Conservation (phyloP, 176 grass and related monocot genomes). For the Carex cristatella region DNA sequence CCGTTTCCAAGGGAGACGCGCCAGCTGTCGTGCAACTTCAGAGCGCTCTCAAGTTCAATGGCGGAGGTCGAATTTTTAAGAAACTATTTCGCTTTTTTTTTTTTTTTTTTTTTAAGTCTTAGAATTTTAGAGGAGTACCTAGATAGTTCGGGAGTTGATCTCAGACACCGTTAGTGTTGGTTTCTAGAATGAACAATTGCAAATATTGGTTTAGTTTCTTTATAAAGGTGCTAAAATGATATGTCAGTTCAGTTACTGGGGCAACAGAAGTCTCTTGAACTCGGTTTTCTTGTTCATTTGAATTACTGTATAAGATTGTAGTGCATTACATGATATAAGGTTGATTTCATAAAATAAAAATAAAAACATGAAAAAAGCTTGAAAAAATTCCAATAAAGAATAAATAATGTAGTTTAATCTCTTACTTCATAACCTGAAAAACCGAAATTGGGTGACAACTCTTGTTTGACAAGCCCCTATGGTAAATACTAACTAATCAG, state of each 20-base stretch:
- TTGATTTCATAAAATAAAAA: too few relatives aligned
- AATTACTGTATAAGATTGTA: background rate
- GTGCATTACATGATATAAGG: background rate
- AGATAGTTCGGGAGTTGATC: background rate
- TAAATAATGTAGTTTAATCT: background rate
- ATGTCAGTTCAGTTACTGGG: background rate
- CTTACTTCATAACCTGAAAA: background rate
- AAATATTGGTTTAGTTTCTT: background rate
- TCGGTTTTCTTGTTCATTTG: background rate
- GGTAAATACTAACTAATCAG: background rate
- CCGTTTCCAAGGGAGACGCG: slow-evolving; percentile 59
- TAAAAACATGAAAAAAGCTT: too few relatives aligned
- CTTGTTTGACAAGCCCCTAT: background rate
- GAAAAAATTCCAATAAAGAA: background rate
- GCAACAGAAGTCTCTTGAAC: background rate
- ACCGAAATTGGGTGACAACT: background rate
- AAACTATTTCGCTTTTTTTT: background rate
- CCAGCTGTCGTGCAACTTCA: slow-evolving; percentile 61
- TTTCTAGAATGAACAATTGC: background rate
- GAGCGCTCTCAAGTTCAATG: slow-evolving; percentile 98
- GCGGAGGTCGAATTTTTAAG: slow-evolving; percentile 49
- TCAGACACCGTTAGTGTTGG: background rate
- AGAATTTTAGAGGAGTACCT: background rate
- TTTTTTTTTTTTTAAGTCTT: background rate
- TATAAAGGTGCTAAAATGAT: background rate